Evolutionary conservation across 2,329 filamentous ascomycete genomes (phyloP).

Genomic region (Rhinocladiella mackenziei): DNA sequence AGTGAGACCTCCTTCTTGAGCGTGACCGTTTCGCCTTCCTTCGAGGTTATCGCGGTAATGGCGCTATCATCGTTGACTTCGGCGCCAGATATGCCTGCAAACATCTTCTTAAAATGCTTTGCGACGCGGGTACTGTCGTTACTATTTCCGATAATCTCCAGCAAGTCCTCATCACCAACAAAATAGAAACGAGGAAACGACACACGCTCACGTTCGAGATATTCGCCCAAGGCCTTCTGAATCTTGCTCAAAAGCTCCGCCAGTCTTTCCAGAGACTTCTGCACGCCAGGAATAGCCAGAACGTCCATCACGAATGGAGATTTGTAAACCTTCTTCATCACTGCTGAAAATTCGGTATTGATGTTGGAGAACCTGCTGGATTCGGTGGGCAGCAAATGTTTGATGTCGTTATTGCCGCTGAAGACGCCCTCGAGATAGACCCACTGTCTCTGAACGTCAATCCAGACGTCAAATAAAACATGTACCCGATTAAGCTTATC

Average conservation of each 20-base stretch:
- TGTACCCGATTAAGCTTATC: constrained; percentile 97
- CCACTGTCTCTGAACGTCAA: constrained; percentile 99
- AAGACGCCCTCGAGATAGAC: constrained; percentile 99
- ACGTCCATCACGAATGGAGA: constrained; percentile 94
- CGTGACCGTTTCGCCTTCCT: constrained; percentile 83
- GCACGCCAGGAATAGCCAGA: constrained; percentile 88
- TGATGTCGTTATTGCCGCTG: constrained; percentile 97
- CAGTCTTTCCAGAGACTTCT: constrained; percentile 90
- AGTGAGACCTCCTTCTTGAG: constrained; percentile 90
- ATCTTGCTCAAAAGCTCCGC: constrained; percentile 99
- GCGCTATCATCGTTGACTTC: constrained; percentile 85
- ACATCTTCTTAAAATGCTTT: constrained; percentile 99
- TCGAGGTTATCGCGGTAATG: constrained; percentile 90
- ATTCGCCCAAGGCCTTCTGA: constrained; percentile 96
- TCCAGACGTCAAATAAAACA: constrained; percentile 98
- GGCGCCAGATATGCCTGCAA: constrained; percentile 87
- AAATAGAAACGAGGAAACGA: constrained; percentile 99
- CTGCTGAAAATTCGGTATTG: constrained; percentile 96
- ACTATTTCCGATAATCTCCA: constrained; percentile 99
- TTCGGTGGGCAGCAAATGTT: constrained; percentile 92
- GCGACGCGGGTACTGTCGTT: constrained; percentile 94
- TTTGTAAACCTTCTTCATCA: constrained; percentile 99
- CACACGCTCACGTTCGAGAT: constrained; percentile 93
- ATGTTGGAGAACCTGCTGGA: constrained; percentile 98
- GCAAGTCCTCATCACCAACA: constrained; percentile 93